Base-by-base conservation (phyloP, 2,329 filamentous ascomycete genomes). In the Sporothrix globosa region DNA sequence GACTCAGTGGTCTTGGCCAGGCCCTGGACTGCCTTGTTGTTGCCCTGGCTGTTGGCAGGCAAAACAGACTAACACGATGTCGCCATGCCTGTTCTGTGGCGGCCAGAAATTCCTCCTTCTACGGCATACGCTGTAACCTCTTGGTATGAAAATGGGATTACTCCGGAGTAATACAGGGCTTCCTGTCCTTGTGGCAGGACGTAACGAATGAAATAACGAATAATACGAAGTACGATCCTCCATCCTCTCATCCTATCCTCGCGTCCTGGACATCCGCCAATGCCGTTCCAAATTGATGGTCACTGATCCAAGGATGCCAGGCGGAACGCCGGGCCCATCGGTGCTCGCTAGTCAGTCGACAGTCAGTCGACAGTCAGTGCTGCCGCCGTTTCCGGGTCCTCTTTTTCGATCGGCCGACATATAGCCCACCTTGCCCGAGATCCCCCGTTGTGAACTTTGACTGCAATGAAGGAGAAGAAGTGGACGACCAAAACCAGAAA, bases 61-160 rank as follows among this genome's bases (percentile, higher is more conserved):
- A 34, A 17, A 19, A 4, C 34, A 10, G 30, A 60, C 56, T 44
- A 61, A 39, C 44, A 66, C 63, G 27, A 52, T 66, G 52, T 66
- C 65, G 34, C 65, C 50, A 54, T 67, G 7, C 19, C 54, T 27
- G 52, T 9, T 34, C 27, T 4, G 21, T 34, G 54, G 54, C 3
- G 27, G 27, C 3, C 27, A 30, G 27, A 30, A 27, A 30, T 30
- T 30, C 27, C 27, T 30, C 27, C 27, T 34, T 7, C 1, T 34
- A 34, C 34, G 5, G 6, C 30, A 30, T 30, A 30, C 30, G 30
- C 30, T 30, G 30, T 30, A 30, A 3, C 30, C 3, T 30, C 3
- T 30, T 30, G 30, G 30, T 30, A 30, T 30, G 5, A 30, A 30
- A 30, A 30, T 30, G 30, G 30, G 30, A 30, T 30, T 30, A 30